These are phyloP conservation scores for Sugiyamaella mastotermitis DNA, from an alignment of 805 yeast genomes.

Conservation along the genomic window DNA sequence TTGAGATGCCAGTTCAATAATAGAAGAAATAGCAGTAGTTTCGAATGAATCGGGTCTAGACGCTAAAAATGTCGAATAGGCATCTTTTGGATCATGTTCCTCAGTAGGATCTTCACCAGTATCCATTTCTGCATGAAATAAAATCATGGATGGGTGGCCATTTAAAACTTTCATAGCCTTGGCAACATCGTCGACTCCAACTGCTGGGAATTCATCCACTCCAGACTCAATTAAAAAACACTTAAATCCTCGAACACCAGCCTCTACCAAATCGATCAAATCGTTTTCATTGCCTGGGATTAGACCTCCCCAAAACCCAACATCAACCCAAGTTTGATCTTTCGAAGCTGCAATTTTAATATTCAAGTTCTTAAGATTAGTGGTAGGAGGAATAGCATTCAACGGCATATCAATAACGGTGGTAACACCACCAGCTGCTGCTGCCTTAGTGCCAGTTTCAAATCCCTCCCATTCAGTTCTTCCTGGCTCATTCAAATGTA, in stretches of 20 bases:
- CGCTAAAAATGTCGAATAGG: slow-evolving; percentile 67
- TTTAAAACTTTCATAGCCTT: slow-evolving; percentile 60
- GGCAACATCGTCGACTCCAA: slow-evolving; percentile 56
- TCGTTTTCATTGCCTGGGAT: slow-evolving; percentile 71
- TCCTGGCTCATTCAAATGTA: slow-evolving; percentile 95
- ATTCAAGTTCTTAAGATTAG: slow-evolving; percentile 70
- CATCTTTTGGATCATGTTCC: slow-evolving; percentile 26
- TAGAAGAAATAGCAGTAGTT: slow-evolving; percentile 70
- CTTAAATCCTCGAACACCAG: slow-evolving; percentile 92
- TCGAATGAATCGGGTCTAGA: slow-evolving; percentile 89
- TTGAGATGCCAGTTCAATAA: slow-evolving; percentile 54
- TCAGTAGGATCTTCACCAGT: slow-evolving; percentile 1
- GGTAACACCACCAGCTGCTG: slow-evolving; percentile 94
- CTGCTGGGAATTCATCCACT: slow-evolving; percentile 93
- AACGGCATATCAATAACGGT: slow-evolving; percentile 95
- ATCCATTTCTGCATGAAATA: slow-evolving; percentile 94
- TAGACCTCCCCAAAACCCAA: slow-evolving; percentile 95
- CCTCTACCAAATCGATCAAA: slow-evolving; percentile 65
- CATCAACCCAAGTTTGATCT: slow-evolving; percentile 85
- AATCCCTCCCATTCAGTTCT: slow-evolving; percentile 98
- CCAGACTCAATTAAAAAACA: slow-evolving; percentile 91
- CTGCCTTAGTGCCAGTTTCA: slow-evolving; percentile 92
- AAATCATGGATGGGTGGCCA: slow-evolving; percentile 60
- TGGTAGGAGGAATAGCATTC: slow-evolving; percentile 94
- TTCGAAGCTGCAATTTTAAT: slow-evolving; percentile 71